These are phyloP conservation scores for Phytophthora uliginosa DNA, from an alignment of 352 stramenopile genomes.

Conservation along the genomic window DNA sequence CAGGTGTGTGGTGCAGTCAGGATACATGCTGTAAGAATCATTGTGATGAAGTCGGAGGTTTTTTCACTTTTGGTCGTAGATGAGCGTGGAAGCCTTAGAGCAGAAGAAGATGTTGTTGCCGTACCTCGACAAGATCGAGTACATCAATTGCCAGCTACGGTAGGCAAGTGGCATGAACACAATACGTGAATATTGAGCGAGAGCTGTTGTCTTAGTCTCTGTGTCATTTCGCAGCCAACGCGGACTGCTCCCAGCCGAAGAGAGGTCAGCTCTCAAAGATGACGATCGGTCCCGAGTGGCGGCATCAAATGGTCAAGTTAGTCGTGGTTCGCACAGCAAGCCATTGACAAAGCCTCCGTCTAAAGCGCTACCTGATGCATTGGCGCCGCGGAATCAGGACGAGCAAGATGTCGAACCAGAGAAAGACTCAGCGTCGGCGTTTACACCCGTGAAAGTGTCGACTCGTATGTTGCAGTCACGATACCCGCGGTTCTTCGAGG, in stretches of 20 bases:
- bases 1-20: conserved; percentile 5
- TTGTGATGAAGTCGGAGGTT: not conserved
- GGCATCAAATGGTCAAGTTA: conserved; percentile 3
- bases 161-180: conserved; percentile 24
- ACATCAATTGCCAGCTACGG: conserved; percentile 86
- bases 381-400: conserved; percentile 35
- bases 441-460: conserved; percentile 27
- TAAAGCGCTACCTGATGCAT: conserved; percentile 1
- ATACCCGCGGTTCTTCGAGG: conserved; percentile 63
- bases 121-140: conserved; percentile 90
- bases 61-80: conserved; percentile 25
- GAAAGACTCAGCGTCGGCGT: not conserved
- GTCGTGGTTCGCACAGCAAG: conserved; percentile 11
- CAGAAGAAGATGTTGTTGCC: conserved; percentile 88
- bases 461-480: conserved; percentile 45
- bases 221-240: conserved; percentile 39
- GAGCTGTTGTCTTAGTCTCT: not conserved
- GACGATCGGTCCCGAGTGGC: not conserved
- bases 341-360: conserved; percentile 12
- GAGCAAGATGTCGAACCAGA: conserved; percentile 17
- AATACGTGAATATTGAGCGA: not conserved
- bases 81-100: conserved; percentile 69
- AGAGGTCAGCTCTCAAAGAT: conserved; percentile 8
- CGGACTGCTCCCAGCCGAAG: conserved; percentile 49
- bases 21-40: not conserved